phyloP scores from a whole-genome alignment of 495 filamentous ascomycete genomes.

The Neurospora sp. region DNA sequence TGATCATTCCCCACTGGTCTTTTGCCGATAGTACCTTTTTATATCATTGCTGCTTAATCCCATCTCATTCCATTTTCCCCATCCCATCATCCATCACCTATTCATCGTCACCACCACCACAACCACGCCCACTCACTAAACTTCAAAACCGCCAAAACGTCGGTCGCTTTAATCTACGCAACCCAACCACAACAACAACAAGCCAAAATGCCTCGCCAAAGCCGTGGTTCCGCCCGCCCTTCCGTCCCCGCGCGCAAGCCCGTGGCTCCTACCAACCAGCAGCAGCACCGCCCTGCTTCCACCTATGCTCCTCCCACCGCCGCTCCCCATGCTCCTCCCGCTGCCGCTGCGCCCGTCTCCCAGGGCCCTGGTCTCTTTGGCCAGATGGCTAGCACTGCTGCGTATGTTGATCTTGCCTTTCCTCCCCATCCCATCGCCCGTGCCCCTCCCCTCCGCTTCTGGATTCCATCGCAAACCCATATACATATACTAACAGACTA shows the following conservation, averaged over 20 bases:
- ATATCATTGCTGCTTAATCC: background rate
- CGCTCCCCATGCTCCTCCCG: conserved; percentile 36
- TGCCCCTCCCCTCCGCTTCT: conserved; percentile 1
- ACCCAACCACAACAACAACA: conserved; percentile 1
- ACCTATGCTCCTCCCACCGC: conserved; percentile 53
- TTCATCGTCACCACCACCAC: background rate
- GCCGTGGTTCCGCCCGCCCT: conserved; percentile 60
- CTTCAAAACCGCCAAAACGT: conserved; percentile 1
- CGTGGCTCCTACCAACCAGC: conserved; percentile 46
- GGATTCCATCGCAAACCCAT: background rate
- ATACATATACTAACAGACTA: conserved; percentile 6
- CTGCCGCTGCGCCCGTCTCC: conserved; percentile 35
- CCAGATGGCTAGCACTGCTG: conserved; percentile 80
- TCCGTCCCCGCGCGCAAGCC: conserved; percentile 48
- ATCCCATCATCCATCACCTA: background rate
- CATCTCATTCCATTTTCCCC: conserved; percentile 1
- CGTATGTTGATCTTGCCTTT: conserved; percentile 43
- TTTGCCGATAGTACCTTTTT: background rate
- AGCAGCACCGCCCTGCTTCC: conserved; percentile 52
- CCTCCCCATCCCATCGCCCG: background rate
- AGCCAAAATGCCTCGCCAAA: conserved; percentile 68
- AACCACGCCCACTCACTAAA: background rate
- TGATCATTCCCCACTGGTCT: background rate
- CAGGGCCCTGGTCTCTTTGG: conserved; percentile 67
- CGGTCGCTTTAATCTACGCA: background rate